Base-by-base conservation (phyloP, 495 filamentous ascomycete species). In the Daldinia concentrica region DNA sequence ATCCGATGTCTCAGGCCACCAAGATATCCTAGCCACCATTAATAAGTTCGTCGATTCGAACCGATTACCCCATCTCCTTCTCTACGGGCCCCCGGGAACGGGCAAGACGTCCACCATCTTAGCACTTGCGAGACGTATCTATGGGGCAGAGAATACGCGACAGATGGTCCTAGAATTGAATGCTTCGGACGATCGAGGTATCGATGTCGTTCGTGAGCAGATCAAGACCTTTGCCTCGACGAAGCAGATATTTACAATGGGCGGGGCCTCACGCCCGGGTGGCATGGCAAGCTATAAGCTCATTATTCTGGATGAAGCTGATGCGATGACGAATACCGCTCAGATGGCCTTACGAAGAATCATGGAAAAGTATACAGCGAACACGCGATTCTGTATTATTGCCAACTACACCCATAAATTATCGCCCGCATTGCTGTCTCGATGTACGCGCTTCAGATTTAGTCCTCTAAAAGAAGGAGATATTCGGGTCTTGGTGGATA, bases 341-440 rank as follows among this genome's bases (percentile, higher is more conserved):
- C 95, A 99, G 77, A 99, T 98, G 94, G 95, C 95, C 0, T 85
- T 99, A 29, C 89, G 95, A 68, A 83, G 95, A 48, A 99, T 99
- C 64, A 99, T 99, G 96, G 95, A 99, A 77, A 95, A 96, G 79
- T 99, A 98, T 81, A 99, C 95, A 0, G 93, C 94, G 65, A 98
- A 99, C 82, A 97, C 95, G 0, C 87, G 95, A 58, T 99, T 99
- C 81, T 98, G 95, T 81, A 93, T 99, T 74, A 98, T 99, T 64
- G 96, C 96, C 72, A 99, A 99, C 80, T 99, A 99, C 78, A 97
- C 95, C 32, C 95, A 99, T 82, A 99, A 98, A 79, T 89, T 99
- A n/a, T 94, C 92, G 6, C 94, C 95, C 0, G 95, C 95, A 0
- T 84, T 99, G 7, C 86, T 99, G 17, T 97, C 94, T 32, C 85